Conservation (phyloP, 1,284 basidiomycete genomes). For the Anthracocystis panici-leucophaei region DNA sequence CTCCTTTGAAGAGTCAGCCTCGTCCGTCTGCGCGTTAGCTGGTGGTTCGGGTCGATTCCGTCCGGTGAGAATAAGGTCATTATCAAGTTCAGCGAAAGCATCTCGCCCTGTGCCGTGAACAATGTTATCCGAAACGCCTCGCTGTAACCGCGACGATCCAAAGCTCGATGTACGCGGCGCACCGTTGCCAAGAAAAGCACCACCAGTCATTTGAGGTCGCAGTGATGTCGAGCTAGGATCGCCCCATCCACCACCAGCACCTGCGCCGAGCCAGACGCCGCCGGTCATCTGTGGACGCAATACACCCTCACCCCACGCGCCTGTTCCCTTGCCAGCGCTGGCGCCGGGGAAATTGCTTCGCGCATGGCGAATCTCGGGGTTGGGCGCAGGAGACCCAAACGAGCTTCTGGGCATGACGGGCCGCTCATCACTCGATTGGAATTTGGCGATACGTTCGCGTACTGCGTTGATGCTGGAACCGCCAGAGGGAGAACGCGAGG, state of each 20-base stretch:
- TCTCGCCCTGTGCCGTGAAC: constrained; percentile 45
- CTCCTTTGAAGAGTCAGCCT: constrained; percentile 11
- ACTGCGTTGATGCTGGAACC: constrained; percentile 43
- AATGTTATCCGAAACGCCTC: constrained; percentile 44
- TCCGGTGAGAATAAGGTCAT: constrained; percentile 48
- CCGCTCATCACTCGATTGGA: constrained; percentile 55
- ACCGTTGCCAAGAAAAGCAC: constrained; percentile 43
- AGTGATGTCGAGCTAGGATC: constrained; percentile 39
- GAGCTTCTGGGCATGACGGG: constrained; percentile 60
- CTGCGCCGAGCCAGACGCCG: constrained; percentile 59
- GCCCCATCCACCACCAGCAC: constrained; percentile 48
- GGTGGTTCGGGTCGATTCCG: constrained; percentile 33
- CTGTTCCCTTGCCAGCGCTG: constrained; percentile 48
- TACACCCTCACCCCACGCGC: constrained; percentile 59
- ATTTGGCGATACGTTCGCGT: constrained; percentile 60
- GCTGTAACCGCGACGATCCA: constrained; percentile 27
- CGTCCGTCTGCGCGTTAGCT: constrained; percentile 2
- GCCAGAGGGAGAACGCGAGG: constrained; percentile 41
- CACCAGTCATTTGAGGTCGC: constrained; percentile 61
- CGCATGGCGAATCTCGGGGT: constrained; percentile 50
- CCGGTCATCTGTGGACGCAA: constrained; percentile 64
- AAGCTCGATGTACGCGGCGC: constrained; percentile 33
- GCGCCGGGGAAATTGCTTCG: constrained; percentile 51
- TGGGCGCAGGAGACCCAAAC: constrained; percentile 63
- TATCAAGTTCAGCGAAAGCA: constrained; percentile 62